Conservation (phyloP, 1,284 basidiomycete genomes). For the Gomphus bonarii region DNA sequence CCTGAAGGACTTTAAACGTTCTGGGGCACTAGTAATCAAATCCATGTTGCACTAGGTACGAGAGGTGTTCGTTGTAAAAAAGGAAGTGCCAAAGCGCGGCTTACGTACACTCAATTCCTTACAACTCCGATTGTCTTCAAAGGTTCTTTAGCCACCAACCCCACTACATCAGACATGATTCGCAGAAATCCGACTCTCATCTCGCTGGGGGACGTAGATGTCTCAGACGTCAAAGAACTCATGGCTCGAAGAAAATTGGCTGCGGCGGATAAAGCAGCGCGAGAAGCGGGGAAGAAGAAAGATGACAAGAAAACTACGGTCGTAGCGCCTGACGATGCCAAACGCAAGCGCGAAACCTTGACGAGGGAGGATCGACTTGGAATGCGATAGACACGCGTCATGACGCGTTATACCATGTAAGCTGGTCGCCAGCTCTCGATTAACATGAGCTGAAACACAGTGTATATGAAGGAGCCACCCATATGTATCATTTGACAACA, state of each 20-base stretch:
- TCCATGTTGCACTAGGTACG: slow-evolving; percentile 38
- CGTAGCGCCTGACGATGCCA: slow-evolving; percentile 26
- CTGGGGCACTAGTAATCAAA: slow-evolving; percentile 46
- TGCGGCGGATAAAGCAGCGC: slow-evolving; percentile 18
- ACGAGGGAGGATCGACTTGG: slow-evolving; percentile 28
- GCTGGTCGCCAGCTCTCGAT: not conserved
- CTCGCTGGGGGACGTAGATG: slow-evolving; percentile 59
- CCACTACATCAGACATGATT: slow-evolving; percentile 42
- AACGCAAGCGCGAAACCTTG: slow-evolving; percentile 26
- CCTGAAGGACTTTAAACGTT: slow-evolving; percentile 63
- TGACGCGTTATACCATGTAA: not conserved
- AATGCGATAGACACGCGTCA: slow-evolving; percentile 14
- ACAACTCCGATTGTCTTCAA: not conserved
- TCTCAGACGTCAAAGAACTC: slow-evolving; percentile 60
- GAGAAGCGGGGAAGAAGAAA: slow-evolving; percentile 11
- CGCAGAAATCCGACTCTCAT: slow-evolving; percentile 65
- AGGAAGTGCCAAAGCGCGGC: not conserved
- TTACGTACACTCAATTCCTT: not conserved
- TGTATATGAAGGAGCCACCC: not conserved
- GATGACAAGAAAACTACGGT: slow-evolving; percentile 16
- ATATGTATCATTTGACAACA: not conserved
- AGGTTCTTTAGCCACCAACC: not conserved
- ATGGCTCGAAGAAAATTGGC: slow-evolving; percentile 44
- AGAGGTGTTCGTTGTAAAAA: not conserved
- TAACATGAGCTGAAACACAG: not conserved